Evolutionary conservation across 805 yeast species (phyloP).

Genomic region (Naumovozyma dairenensis): DNA sequence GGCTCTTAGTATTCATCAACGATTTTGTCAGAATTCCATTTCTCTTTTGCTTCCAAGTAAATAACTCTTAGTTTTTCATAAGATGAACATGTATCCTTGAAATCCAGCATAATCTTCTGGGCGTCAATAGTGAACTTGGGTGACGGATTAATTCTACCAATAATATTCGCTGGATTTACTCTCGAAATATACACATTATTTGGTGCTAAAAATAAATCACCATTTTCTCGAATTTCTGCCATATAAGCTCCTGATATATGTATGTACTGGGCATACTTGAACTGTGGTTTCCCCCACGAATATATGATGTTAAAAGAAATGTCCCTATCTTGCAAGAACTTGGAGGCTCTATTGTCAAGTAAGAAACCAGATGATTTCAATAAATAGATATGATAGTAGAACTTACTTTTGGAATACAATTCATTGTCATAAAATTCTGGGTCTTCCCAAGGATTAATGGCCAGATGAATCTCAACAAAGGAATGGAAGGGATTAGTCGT

Average conservation of each 20-base stretch:
- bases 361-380: conserved; percentile 64
- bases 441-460: conserved; percentile 64
- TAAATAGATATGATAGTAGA: conserved; percentile 69
- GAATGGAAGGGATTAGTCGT: conserved; percentile 80
- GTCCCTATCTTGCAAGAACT: conserved; percentile 42
- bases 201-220: conserved; percentile 74
- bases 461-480: conserved; percentile 56
- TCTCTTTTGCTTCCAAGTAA: conserved; percentile 49
- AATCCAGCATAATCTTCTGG: conserved; percentile 62
- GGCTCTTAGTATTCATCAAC: conserved; percentile 20
- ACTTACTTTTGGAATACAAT: conserved; percentile 41
- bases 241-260: conserved; percentile 84
- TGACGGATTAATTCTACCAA: conserved; percentile 25
- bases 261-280: conserved; percentile 78
- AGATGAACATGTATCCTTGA: conserved; percentile 52
- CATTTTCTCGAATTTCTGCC: conserved; percentile 74
- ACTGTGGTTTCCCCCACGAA: conserved; percentile 86
- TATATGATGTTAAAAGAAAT: conserved; percentile 57
- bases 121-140: conserved; percentile 45
- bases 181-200: conserved; percentile 77
- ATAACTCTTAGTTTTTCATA: conserved; percentile 38
- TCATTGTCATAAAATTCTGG: conserved; percentile 37
- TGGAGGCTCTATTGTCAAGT: conserved; percentile 70
- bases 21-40: conserved; percentile 33
- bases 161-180: conserved; percentile 39